phyloP scores from a whole-genome alignment of 345 rosid genomes.

The Xanthoceras sorbifolium region DNA sequence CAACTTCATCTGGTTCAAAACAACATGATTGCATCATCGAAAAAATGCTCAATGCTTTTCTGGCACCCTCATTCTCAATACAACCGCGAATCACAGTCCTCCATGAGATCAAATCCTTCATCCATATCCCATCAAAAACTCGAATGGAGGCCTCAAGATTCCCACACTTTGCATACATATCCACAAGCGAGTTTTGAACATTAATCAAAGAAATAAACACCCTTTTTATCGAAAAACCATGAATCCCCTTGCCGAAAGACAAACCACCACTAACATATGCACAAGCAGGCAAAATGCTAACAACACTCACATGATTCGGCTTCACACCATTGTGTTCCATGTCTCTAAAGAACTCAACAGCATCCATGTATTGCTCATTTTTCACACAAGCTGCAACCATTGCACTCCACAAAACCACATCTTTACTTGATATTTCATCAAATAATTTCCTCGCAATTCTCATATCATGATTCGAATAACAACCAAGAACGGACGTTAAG shows the following conservation, averaged over 20 bases:
- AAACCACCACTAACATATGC: conserved; percentile 22
- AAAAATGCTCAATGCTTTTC: conserved; percentile 23
- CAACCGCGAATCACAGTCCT: conserved; percentile 17
- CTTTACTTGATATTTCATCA: conserved; percentile 23
- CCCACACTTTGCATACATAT: conserved; percentile 34
- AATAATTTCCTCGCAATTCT: conserved; percentile 24
- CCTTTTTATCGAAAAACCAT: conserved; percentile 23
- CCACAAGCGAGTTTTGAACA: conserved; percentile 30
- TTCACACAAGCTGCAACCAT: conserved; percentile 31
- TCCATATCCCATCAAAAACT: conserved; percentile 1
- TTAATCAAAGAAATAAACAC: conserved; percentile 7
- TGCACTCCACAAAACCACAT: conserved; percentile 37
- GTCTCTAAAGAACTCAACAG: conserved; percentile 26
- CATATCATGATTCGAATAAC: conserved; percentile 21
- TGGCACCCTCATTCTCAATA: conserved; percentile 16
- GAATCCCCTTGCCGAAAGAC: conserved; percentile 24
- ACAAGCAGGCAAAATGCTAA: conserved; percentile 32
- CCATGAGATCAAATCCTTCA: conserved; percentile 31
- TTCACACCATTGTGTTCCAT: conserved; percentile 27
- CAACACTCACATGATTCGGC: conserved; percentile 25
- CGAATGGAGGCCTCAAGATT: conserved; percentile 14
- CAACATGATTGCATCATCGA: conserved; percentile 17
- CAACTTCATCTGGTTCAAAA: conserved; percentile 17
- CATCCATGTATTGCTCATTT: conserved; percentile 29
- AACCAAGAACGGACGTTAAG: conserved; percentile 24